Base-by-base conservation (phyloP, 164 flowering plant genomes). In the Houttuynia cordata region DNA sequence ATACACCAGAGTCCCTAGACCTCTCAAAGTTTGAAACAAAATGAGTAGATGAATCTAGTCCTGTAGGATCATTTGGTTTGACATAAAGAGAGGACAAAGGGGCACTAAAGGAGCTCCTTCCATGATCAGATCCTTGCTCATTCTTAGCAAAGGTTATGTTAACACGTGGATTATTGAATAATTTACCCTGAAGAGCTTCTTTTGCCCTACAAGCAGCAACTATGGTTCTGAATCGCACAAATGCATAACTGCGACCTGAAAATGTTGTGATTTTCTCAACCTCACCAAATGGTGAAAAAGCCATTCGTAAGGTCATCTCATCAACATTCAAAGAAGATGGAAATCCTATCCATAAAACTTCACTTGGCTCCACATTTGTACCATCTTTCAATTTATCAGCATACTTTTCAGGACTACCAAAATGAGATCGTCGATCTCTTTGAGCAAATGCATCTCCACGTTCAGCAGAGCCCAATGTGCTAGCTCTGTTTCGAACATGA, bases 201-300 rank as follows among this genome's bases (percentile, higher is more conserved):
- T 87, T 93, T 39, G 98, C 98, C 67, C 79, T 81, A 78, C 76
- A 76, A 61, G 98, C 94, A 60, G 96, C 76, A 53, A 60, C 64
- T 37, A 93, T 9, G 59, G 73, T 80, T 67, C 75, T 75, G 68
- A 81, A 93, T 42, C 75, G 87, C 62, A 93, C 92, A 77, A 93
- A 93, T 56, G 97, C 96, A 75, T 86, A 93, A 62, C 81, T 89
- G 54, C 96, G 93, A 15, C 97, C 98, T 19, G 94, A 88, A 74
- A 89, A 87, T 59, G 79, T 79, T 41, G 91, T 83, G 53, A 87
- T 74, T 76, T 86, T 93, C 63, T 83, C 90, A 24, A 93, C 82
- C 66, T 84, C 92, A 57, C 98, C 98, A 80, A 83, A 93, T 20
- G 90, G 94, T n/a, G 90, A 74, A 73, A 93, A 89, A 19, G 87